These are phyloP conservation scores for Coelastrella sp. DNA, from an alignment of 139 green algal species.

Conservation along the genomic window DNA sequence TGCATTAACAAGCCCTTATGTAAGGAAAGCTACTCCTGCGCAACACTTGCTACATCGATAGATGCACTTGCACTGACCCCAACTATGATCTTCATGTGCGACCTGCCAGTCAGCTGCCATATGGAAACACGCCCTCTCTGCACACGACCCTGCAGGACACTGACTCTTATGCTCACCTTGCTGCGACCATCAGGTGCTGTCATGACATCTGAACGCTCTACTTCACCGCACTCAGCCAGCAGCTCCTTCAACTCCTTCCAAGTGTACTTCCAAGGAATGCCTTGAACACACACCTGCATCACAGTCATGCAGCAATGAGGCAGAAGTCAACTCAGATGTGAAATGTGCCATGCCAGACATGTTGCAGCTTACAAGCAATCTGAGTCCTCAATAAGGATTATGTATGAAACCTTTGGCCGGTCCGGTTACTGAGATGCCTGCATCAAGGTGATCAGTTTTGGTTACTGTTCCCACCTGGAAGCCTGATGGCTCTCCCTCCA, in stretches of 20 bases:
- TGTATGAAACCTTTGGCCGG: no score
- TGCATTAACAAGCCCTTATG: background rate
- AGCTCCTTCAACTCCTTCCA: conserved; percentile 85
- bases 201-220: conserved; percentile 83
- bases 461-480: conserved; percentile 65
- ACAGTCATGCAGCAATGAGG: background rate
- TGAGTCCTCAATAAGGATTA: no score
- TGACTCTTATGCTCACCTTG: conserved; percentile 60
- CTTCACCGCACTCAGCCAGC: conserved; percentile 75
- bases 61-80: no score
- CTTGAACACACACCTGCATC: conserved; percentile 90
- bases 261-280: conserved; percentile 91
- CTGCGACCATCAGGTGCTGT: conserved; percentile 82
- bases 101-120: no score
- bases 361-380: no score
- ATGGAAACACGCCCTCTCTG: no score
- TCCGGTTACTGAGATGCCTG: no score
- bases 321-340: no score
- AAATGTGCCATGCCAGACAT: no score
- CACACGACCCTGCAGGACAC: no score
- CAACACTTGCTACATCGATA: background rate
- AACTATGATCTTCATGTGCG: no score
- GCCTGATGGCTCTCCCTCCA: conserved; percentile 65
- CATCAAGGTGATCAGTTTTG: no score
- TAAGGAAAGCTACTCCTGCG: background rate